Percentiles rank a stretch among this genome's conserved stretches.
These are phyloP conservation scores for Botrytis porri DNA, from an alignment of 2,329 filamentous ascomycete genomes.

Conservation along the genomic window DNA sequence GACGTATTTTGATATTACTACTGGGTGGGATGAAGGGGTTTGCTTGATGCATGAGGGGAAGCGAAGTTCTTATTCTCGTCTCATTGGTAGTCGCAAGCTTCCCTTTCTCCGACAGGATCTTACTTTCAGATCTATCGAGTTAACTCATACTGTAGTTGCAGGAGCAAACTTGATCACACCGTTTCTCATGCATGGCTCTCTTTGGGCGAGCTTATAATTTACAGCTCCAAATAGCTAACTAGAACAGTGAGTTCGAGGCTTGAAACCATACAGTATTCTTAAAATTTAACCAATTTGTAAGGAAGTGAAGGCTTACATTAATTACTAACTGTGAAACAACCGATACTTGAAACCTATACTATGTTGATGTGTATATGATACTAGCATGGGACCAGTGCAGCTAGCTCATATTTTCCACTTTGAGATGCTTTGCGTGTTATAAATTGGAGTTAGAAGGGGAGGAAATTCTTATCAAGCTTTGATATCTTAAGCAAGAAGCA, in stretches of 20 bases:
- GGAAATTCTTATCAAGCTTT: not conserved
- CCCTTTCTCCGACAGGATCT: not conserved
- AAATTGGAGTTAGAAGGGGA: not conserved
- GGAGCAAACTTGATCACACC: not conserved
- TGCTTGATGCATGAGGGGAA: not conserved
- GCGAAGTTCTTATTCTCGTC: not conserved
- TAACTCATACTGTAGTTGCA: not conserved
- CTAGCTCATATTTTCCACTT: not conserved
- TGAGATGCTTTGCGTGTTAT: not conserved
- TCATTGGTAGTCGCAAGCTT: not conserved
- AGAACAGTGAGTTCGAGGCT: not conserved
- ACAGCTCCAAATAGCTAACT: not conserved
- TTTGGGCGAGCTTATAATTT: not conserved
- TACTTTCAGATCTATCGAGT: not conserved
- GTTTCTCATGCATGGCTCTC: not conserved
- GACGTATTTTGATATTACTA: fast-evolving
- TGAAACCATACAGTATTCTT: not conserved
- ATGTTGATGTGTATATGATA: not conserved
- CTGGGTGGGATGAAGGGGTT: not conserved
- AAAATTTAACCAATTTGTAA: not conserved
- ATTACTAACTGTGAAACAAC: no score
- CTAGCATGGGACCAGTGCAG: not conserved
- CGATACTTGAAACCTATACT: not conserved
- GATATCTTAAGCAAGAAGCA: not conserved
- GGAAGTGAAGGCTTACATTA: no score